Base-by-base conservation (phyloP, 2,329 filamentous ascomycete genomes). In the Beauveria pseudobassiana region DNA sequence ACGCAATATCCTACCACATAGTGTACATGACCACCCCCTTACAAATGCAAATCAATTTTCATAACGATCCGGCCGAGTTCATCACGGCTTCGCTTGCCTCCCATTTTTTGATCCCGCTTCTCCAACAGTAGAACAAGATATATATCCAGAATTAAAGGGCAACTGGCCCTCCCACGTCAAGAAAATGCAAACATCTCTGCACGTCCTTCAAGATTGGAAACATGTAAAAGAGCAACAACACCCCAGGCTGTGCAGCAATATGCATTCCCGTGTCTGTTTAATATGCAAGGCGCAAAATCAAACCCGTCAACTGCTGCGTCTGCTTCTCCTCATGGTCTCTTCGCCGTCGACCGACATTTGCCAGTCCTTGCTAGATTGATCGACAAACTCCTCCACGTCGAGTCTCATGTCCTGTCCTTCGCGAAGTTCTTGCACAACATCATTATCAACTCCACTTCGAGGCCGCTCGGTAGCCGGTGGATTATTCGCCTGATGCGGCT, bases 371-470 rank as follows among this genome's bases (percentile, higher is more conserved):
- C 86, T 86, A 45, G 67, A 53, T 34, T 69, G 68, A 34, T 77
- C 75, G 5, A 72, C 67, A n/a, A 78, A 69, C 66, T 83, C 79
- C 20, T 73, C 71, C 48, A 90, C 79, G 67, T 95, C 87, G 62
- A 90, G 81, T 63, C 87, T 84, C 88, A 98, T 95, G 70, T 96
- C 93, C 73, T 98, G 91, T 38, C 92, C 93, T 76, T 99, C 95
- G 1, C 86, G 84, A 58, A 98, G 79, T 72, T 93, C 89, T 50
- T 84, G 83, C 38, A 98, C 85, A 53, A 96, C 87, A 65, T 97
- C 92, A 69, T 98, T 92, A 69, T 98, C 68, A 98, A 83, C 70
- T 96, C 85, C 61, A 98, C 86, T 69, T 92, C 86, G 1, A 97
- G 76, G 0, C 91, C 91, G 65, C 87, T 86, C 16, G 86, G 80